Evolutionary conservation across 805 yeast species (phyloP).

Genomic region (Schwanniomyces pseudopolymorphus): DNA sequence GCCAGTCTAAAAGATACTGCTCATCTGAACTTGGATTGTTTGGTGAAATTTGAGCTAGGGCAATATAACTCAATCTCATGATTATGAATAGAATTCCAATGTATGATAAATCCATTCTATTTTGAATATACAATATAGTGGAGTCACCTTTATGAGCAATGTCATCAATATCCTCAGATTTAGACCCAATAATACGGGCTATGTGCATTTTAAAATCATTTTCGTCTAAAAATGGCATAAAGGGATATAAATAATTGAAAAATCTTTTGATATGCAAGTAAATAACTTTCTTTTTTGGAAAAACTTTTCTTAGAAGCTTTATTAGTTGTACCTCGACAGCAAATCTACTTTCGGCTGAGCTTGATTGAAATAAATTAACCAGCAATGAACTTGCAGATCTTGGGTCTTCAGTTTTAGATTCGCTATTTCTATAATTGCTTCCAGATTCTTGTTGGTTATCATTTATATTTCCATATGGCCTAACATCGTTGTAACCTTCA

Average conservation of each 20-base stretch:
- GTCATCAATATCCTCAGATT: conserved; percentile 19
- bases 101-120: conserved; percentile 39
- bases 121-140: conserved; percentile 26
- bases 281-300: conserved; percentile 1
- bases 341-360: conserved; percentile 30
- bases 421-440: background rate
- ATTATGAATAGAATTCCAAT: conserved; percentile 42
- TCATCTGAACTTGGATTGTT: conserved; percentile 16
- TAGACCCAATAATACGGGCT: background rate
- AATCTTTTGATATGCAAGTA: conserved; percentile 2
- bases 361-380: conserved; percentile 22
- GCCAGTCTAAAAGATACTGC: conserved; percentile 43
- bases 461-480: background rate
- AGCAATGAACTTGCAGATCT: conserved; percentile 17
- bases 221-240: conserved; percentile 7
- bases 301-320: conserved; percentile 19
- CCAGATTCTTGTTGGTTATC: background rate
- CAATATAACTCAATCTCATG: conserved; percentile 41
- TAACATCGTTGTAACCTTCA: background rate
- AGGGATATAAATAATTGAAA: conserved; percentile 4
- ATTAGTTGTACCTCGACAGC: conserved; percentile 28
- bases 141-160: conserved; percentile 22
- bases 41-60: conserved; percentile 26
- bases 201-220: conserved; percentile 1
- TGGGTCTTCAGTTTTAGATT: conserved; percentile 15